Evolutionary conservation across 495 filamentous ascomycete species (phyloP).

Genomic region (Elaphomyces granulatus): DNA sequence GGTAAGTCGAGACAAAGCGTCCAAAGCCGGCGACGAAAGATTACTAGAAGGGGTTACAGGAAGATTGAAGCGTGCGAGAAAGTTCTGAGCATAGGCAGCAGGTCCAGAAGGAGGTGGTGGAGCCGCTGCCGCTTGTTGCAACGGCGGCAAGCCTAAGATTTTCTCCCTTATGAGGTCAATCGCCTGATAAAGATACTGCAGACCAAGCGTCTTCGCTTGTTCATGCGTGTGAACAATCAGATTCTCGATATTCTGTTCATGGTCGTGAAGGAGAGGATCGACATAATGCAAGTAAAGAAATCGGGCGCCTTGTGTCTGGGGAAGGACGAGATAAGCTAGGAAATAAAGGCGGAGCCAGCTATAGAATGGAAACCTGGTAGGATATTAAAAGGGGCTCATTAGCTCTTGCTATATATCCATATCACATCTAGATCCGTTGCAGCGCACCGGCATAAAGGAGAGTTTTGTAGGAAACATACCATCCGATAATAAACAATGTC

Average conservation of each 20-base stretch:
- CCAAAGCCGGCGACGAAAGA: slow-evolving; percentile 36
- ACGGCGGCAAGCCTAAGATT: slow-evolving; percentile 52
- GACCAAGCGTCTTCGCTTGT: slow-evolving; percentile 58
- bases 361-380: slow-evolving; percentile 75
- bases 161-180: slow-evolving; percentile 63
- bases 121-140: slow-evolving; percentile 20
- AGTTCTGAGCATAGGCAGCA: slow-evolving; percentile 56
- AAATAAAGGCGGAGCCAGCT: slow-evolving; percentile 76
- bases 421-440: too few relatives aligned
- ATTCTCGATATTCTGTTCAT: slow-evolving; percentile 81
- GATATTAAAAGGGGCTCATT: background rate
- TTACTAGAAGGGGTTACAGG: slow-evolving; percentile 36
- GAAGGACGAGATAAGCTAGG: slow-evolving; percentile 92
- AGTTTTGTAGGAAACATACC: slow-evolving; percentile 30
- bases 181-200: slow-evolving; percentile 64
- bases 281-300: slow-evolving; percentile 72
- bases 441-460: slow-evolving; percentile 19
- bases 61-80: slow-evolving; percentile 75
- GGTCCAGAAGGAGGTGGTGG: slow-evolving; percentile 35
- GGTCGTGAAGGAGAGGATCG: slow-evolving; percentile 73
- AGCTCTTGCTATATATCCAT: slow-evolving; percentile 5
- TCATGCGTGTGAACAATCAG: slow-evolving; percentile 76
- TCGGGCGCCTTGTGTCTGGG: slow-evolving; percentile 83
- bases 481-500: slow-evolving; percentile 70
- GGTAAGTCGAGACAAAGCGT: slow-evolving; percentile 48